These are phyloP conservation scores for Penicillium carneum DNA, from an alignment of 2,329 filamentous ascomycete species.

Conservation along the genomic window DNA sequence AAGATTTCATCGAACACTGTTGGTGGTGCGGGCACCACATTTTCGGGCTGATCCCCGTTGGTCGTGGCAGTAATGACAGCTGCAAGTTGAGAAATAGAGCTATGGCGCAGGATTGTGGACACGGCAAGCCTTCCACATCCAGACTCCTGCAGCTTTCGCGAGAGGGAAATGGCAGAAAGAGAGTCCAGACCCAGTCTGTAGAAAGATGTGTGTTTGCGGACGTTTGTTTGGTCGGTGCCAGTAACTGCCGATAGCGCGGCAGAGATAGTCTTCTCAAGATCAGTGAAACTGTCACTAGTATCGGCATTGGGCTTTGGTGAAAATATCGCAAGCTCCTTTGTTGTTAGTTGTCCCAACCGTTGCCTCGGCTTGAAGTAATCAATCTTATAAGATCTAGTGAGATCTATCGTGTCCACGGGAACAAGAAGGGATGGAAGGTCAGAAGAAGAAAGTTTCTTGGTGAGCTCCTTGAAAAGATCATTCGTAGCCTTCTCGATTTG, in stretches of 20 bases:
- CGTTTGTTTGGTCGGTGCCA: constrained; percentile 52
- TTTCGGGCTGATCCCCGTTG: constrained; percentile 8
- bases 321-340: constrained; percentile 55
- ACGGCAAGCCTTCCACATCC: constrained; percentile 65
- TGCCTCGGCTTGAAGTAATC: constrained; percentile 65
- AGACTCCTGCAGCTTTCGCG: constrained; percentile 61
- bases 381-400: constrained; percentile 77
- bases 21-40: constrained; percentile 5
- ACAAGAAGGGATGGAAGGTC: constrained; percentile 81
- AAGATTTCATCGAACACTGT: constrained; percentile 39
- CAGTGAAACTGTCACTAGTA: constrained; percentile 57
- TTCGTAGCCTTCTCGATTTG: constrained; percentile 40
- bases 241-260: constrained; percentile 62
- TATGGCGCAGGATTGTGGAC: constrained; percentile 72
- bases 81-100: constrained; percentile 70
- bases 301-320: constrained; percentile 39
- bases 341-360: constrained; percentile 58
- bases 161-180: constrained; percentile 76
- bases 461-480: constrained; percentile 63
- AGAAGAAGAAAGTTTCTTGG: constrained; percentile 69
- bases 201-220: constrained; percentile 74
- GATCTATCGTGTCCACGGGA: constrained; percentile 72
- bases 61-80: constrained; percentile 29
- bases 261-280: constrained; percentile 65
- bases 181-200: constrained; percentile 83